Percentiles rank a stretch among this genome's conserved stretches.
Conservation (phyloP, 495 filamentous ascomycete genomes). For the Penicillium ochrochloron region DNA sequence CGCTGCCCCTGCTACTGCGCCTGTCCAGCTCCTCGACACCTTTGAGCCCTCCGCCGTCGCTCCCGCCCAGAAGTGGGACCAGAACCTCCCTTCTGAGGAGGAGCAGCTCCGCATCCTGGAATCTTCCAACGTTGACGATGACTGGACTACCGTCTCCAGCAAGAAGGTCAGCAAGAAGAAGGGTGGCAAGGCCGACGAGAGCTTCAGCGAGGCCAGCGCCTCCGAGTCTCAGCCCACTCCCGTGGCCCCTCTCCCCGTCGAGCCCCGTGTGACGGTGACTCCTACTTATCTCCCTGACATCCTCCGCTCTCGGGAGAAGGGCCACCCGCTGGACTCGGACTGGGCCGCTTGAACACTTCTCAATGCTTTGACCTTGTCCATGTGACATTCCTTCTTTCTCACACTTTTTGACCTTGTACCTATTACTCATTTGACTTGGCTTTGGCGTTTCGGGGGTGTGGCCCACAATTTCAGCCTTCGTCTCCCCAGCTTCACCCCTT, state of each 20-base stretch:
- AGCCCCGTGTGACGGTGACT: conserved; percentile 48
- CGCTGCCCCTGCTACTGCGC: conserved; percentile 34
- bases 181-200: conserved; percentile 47
- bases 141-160: conserved; percentile 77
- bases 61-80: conserved; percentile 50
- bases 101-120: conserved; percentile 77
- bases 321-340: conserved; percentile 63
- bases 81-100: conserved; percentile 76
- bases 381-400: conserved; percentile 20
- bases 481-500: conserved; percentile 1
- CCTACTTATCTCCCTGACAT: conserved; percentile 50
- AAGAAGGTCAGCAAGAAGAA: conserved; percentile 68
- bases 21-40: conserved; percentile 72
- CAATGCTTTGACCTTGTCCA: conserved; percentile 10
- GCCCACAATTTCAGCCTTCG: conserved; percentile 37
- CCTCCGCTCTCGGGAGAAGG: conserved; percentile 46
- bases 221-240: conserved; percentile 44
- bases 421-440: conserved; percentile 31
- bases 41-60: conserved; percentile 59
- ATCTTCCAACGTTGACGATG: conserved; percentile 60
- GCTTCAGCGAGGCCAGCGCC: conserved; percentile 45
- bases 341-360: conserved; percentile 52
- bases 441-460: conserved; percentile 47
- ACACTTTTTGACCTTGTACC: conserved; percentile 14
- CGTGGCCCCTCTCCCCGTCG: conserved; percentile 38